Evolutionary conservation across 2,329 filamentous ascomycete species (phyloP).

Genomic region (Exophiala bonariae): DNA sequence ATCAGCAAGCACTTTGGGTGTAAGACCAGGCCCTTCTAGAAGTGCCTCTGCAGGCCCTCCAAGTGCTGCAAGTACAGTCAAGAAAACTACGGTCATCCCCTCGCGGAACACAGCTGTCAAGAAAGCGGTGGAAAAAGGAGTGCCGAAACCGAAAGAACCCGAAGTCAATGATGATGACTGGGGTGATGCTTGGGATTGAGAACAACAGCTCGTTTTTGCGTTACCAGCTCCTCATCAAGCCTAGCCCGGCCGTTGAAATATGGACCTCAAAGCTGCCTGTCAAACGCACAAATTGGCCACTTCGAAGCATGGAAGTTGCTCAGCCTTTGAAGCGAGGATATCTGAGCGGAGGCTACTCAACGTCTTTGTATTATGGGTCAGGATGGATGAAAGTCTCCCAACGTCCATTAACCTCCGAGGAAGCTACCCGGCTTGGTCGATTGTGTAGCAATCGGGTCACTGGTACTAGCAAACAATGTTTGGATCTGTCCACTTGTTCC

Average conservation of each 20-base stretch:
- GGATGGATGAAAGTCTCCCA: too few relatives aligned
- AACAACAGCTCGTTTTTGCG: background rate
- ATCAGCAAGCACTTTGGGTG: constrained; percentile 32
- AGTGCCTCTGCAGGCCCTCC: constrained; percentile 37
- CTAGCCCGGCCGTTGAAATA: background rate
- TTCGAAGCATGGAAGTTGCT: too few relatives aligned
- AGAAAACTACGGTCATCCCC: constrained; percentile 35
- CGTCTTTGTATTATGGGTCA: too few relatives aligned
- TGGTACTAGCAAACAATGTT: too few relatives aligned
- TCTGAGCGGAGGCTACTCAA: too few relatives aligned
- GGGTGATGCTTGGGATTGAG: constrained; percentile 50
- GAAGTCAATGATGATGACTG: constrained; percentile 43
- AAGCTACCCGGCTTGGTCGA: too few relatives aligned
- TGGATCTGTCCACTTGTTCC: too few relatives aligned
- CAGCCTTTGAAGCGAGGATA: too few relatives aligned
- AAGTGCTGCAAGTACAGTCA: constrained; percentile 25
- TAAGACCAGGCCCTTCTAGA: constrained; percentile 37
- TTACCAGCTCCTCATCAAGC: background rate
- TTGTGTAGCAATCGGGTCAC: too few relatives aligned
- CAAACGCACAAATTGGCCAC: too few relatives aligned
- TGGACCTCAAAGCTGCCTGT: background rate
- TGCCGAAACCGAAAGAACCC: constrained; percentile 20
- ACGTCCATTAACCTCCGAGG: too few relatives aligned
- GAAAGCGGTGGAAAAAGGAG: constrained; percentile 64
- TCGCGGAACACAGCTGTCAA: constrained; percentile 46